Percentiles rank a stretch among this genome's conserved stretches.
These are phyloP conservation scores for Paraphaeosphaeria minitans DNA, from an alignment of 2,329 filamentous ascomycete species.

Conservation along the genomic window DNA sequence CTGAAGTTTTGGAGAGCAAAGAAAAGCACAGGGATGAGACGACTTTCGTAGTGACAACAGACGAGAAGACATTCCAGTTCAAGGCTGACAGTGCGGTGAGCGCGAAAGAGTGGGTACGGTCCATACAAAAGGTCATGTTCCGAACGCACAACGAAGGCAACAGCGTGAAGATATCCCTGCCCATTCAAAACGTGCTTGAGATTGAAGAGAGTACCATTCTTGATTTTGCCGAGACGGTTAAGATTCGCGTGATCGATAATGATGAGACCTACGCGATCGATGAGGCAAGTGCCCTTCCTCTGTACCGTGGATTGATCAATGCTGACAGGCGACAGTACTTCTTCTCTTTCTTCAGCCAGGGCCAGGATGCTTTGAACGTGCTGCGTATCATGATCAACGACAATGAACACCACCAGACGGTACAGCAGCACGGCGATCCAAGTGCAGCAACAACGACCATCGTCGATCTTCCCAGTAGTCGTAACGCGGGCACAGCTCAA, in stretches of 20 bases:
- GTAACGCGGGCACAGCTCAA: conserved; percentile 18
- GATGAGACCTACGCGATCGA: conserved; percentile 95
- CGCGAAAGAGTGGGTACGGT: conserved; percentile 96
- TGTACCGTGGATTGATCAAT: not conserved
- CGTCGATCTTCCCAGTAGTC: conserved; percentile 16
- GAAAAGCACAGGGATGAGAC: conserved; percentile 72
- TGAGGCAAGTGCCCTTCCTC: conserved; percentile 65
- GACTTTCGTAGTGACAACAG: conserved; percentile 80
- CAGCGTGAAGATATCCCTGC: conserved; percentile 93
- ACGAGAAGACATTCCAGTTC: conserved; percentile 84
- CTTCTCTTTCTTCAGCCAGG: conserved; percentile 91
- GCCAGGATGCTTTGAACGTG: conserved; percentile 80
- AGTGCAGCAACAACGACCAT: conserved; percentile 22
- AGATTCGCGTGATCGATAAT: conserved; percentile 89
- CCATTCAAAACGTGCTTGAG: conserved; percentile 86
- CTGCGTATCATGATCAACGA: conserved; percentile 75
- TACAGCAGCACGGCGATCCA: conserved; percentile 14
- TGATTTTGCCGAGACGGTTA: conserved; percentile 91
- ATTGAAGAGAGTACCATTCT: conserved; percentile 90
- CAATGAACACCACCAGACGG: conserved; percentile 52
- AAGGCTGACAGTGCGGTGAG: conserved; percentile 84
- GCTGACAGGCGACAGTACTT: conserved; percentile 70
- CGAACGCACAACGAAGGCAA: conserved; percentile 94
- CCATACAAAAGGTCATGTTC: conserved; percentile 92
- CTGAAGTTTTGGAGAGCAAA: conserved; percentile 71